Evolutionary conservation across 352 stramenopile genomes (phyloP).

Genomic region (Pythium pyrilobum): DNA sequence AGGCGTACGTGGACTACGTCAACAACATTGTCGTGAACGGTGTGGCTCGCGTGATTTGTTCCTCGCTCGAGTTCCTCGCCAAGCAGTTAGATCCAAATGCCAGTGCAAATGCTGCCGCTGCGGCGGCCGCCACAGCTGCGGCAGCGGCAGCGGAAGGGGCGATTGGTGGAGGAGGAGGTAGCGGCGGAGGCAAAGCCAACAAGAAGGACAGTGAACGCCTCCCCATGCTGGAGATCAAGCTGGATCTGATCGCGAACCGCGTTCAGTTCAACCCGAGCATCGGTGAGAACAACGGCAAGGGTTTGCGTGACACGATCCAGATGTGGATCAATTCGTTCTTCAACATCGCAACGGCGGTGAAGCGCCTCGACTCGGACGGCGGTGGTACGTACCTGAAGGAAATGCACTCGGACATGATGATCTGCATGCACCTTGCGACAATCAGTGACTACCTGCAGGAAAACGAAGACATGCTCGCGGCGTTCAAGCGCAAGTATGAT

Average conservation of each 20-base stretch:
- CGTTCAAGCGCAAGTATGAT: conserved; percentile 95
- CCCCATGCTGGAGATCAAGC: conserved; percentile 96
- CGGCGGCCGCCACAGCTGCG: conserved; percentile 27
- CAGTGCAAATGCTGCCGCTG: conserved; percentile 23
- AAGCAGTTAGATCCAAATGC: conserved; percentile 92
- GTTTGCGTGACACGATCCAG: conserved; percentile 93
- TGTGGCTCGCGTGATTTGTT: conserved; percentile 85
- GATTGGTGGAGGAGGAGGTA: conserved; percentile 23
- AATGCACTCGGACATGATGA: conserved; percentile 95
- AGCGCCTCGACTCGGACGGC: conserved; percentile 91
- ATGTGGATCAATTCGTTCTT: conserved; percentile 96
- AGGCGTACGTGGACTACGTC: conserved; percentile 96
- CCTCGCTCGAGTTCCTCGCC: conserved; percentile 88
- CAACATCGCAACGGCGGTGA: conserved; percentile 94
- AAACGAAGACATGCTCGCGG: conserved; percentile 90
- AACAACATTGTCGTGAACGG: conserved; percentile 97
- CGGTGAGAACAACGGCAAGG: conserved; percentile 89
- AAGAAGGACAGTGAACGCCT: conserved; percentile 52
- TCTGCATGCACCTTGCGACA: conserved; percentile 91
- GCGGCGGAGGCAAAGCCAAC: conserved; percentile 26
- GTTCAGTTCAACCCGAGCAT: conserved; percentile 88
- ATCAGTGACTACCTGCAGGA: conserved; percentile 92
- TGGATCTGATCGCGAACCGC: conserved; percentile 90
- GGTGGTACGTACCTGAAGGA: conserved; percentile 97
- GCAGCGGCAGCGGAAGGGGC: conserved; percentile 32